A percentile compares a stretch with the other conserved stretches of the same genome.
These are phyloP conservation scores for Sarcodon aspratus DNA, from an alignment of 768 basidiomycete genomes.

Conservation along the genomic window DNA sequence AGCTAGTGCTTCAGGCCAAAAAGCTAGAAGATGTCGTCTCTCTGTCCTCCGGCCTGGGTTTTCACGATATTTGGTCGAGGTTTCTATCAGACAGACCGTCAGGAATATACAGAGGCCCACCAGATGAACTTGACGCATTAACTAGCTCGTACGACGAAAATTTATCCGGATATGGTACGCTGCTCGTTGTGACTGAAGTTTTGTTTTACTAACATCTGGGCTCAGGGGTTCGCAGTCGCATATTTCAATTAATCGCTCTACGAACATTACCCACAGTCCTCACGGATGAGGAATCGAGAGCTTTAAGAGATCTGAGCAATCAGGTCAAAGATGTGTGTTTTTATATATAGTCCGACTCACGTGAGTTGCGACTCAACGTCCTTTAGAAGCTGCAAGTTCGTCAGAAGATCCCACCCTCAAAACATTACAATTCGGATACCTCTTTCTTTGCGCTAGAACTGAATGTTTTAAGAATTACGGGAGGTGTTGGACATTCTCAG, in stretches of 20 bases:
- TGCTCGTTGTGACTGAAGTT: not conserved
- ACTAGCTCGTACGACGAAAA: not conserved
- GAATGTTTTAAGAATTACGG: too few species aligned
- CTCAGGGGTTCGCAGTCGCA: constrained; percentile 8
- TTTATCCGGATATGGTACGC: not conserved
- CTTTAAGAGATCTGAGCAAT: not conserved
- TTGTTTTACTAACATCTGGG: not conserved
- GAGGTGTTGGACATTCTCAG: too few species aligned
- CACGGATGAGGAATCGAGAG: not conserved
- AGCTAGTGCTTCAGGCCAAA: constrained; percentile 20
- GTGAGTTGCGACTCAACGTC: too few species aligned
- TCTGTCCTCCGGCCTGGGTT: constrained; percentile 57
- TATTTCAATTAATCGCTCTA: constrained; percentile 13
- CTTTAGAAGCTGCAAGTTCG: too few species aligned
- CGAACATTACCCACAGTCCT: constrained; percentile 3
- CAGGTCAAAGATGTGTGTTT: not conserved
- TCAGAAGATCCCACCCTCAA: too few species aligned
- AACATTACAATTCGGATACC: too few species aligned
- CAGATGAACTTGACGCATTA: not conserved
- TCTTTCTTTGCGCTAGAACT: too few species aligned
- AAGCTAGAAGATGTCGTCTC: constrained; percentile 38
- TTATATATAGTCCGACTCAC: too few species aligned
- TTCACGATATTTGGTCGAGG: constrained; percentile 8
- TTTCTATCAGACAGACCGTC: constrained; percentile 1
- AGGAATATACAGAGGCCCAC: not conserved